Base-by-base conservation (phyloP, 768 basidiomycete species). In the Lentinula sp. region DNA sequence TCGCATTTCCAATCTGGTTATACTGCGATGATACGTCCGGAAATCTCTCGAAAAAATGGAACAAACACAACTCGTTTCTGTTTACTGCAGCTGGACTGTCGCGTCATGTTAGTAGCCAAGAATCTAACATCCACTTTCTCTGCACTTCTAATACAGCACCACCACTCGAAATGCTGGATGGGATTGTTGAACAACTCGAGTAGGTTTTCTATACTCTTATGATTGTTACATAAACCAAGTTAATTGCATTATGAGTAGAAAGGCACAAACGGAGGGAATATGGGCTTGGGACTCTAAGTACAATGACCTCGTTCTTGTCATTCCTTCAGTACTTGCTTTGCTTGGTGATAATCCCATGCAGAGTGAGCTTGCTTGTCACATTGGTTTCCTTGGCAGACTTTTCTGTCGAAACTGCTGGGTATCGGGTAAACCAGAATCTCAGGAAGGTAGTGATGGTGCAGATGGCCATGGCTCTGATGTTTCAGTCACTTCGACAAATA, bases 11-110 rank as follows among this genome's bases (percentile, higher is more conserved):
- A 28, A 61, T 74, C n/a, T 71, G 70, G 69, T 61, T 65, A 7
- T 67, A 64, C 50, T 64, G 66, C 50, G 72, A 74, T 52, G 72
- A 75, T 60, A 70, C 70, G 0, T 75, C 71, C 3, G 73, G 71
- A 1, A 73, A 74, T 45, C 13, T 54, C 5, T 70, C 66, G 3
- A 74, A 74, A 59, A 65, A 66, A 37, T 74, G 68, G 57, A 66
- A 69, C 48, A 61, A 63, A 43, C 56, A 66, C 43, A 66, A 63
- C 5, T 71, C 67, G 8, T 64, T 70, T 5, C 69, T 70, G 10
- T 61, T 66, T 34, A 63, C 65, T 21, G 52, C 62, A 2, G 65
- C 65, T 9, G 65, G 65, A 42, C 63, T 66, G 1, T 51, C 59
- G 0, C 57, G 61, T 2, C 39, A 63, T 35, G n/a, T 37, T 34